Evolutionary conservation across 257 asterid genomes (phyloP).

Genomic region (Apocynum venetum): DNA sequence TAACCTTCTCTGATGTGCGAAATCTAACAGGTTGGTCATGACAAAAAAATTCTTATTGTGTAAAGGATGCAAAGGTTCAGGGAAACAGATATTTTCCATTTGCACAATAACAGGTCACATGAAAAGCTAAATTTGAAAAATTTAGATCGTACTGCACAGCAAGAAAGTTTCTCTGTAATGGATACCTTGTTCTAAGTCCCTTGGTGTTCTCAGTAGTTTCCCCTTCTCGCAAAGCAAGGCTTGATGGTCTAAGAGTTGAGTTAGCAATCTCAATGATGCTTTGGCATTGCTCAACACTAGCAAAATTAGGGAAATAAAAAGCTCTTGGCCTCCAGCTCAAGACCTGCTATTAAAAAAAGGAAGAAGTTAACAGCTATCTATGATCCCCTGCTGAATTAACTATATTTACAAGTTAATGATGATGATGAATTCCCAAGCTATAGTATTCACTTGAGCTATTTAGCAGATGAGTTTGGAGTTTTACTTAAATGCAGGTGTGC

Average conservation of each 20-base stretch:
- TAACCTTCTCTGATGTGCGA: neutral
- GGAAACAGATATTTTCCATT: neutral
- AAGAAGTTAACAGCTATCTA: neutral
- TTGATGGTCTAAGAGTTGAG: conserved; percentile 52
- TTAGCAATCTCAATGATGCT: conserved; percentile 53
- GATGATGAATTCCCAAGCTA: neutral
- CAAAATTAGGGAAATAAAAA: conserved; percentile 75
- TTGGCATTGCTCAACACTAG: conserved; percentile 71
- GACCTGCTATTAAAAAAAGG: conserved; percentile 26
- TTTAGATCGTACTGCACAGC: neutral
- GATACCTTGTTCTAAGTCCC: conserved; percentile 85
- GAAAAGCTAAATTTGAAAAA: neutral
- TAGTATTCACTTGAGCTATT: neutral
- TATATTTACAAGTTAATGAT: neutral
- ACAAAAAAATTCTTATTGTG: neutral
- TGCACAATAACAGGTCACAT: neutral
- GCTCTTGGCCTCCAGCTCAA: conserved; percentile 91
- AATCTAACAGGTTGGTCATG: neutral
- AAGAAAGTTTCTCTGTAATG: neutral
- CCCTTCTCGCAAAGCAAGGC: conserved; percentile 68
- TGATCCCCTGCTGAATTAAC: neutral
- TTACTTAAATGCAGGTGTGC: neutral
- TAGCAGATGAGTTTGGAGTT: neutral
- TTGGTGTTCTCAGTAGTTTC: conserved; percentile 73
- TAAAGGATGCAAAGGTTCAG: neutral